Percentiles rank a stretch among this genome's conserved stretches.
Conservation (phyloP, 1,284 basidiomycete species). For the Pholiota adiposa region DNA sequence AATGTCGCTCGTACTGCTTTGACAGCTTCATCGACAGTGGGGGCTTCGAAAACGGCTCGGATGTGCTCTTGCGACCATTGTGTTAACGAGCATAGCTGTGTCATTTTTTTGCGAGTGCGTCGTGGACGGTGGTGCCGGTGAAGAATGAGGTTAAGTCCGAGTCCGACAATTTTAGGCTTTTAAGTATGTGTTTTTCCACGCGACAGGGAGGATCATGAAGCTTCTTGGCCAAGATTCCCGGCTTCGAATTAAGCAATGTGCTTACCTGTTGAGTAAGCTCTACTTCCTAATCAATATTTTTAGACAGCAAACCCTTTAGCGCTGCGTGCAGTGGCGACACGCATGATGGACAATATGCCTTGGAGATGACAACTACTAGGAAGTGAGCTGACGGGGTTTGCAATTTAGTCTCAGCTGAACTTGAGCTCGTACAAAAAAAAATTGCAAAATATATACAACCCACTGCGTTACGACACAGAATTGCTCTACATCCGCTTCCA, state of each 20-base stretch:
- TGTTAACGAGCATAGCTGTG: conserved; percentile 44
- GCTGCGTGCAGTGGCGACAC: no score
- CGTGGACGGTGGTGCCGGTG: no score
- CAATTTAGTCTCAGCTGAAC: no score
- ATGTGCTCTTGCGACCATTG: conserved; percentile 61
- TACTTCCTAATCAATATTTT: not conserved
- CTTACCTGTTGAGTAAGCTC: not conserved
- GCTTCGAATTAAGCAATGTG: not conserved
- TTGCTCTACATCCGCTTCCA: not conserved
- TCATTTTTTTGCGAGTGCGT: not conserved
- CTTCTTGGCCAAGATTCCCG: not conserved
- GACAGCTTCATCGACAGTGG: conserved; percentile 45
- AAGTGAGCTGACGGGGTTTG: no score
- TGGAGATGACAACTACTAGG: no score
- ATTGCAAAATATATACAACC: no score
- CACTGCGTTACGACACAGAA: not conserved
- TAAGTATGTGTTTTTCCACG: not conserved
- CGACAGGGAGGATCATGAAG: not conserved
- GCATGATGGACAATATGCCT: no score
- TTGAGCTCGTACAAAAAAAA: no score
- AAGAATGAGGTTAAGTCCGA: not conserved
- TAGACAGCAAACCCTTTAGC: not conserved
- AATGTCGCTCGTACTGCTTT: conserved; percentile 53
- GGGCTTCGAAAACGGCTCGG: conserved; percentile 53
- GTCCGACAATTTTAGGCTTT: not conserved